Percentiles rank a stretch among this genome's conserved stretches.
phyloP scores from a whole-genome alignment of 2,329 filamentous ascomycete genomes.

The Hypoxylon sp. region DNA sequence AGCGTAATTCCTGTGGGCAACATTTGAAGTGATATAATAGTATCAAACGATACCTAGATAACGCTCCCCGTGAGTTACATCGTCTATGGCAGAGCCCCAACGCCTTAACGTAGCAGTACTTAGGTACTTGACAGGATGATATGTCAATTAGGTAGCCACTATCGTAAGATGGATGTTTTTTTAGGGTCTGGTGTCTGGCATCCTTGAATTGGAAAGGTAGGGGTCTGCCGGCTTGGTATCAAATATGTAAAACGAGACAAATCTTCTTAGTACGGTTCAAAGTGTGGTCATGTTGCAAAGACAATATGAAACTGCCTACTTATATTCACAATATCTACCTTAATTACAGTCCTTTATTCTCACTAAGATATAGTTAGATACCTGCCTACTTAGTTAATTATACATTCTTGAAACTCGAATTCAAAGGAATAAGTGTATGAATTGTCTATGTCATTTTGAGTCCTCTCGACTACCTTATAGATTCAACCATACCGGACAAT shows the following conservation, averaged over 20 bases:
- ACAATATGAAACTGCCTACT: background rate
- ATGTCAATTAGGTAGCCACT: conserved; percentile 22
- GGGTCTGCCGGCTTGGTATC: background rate
- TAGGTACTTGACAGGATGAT: conserved; percentile 18
- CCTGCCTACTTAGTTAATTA: too few species aligned
- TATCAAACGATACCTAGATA: background rate
- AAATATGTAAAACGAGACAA: conserved; percentile 2
- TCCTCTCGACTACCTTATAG: background rate
- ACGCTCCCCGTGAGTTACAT: conserved; percentile 20
- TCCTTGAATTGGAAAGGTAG: background rate
- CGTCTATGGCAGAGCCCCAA: conserved; percentile 24
- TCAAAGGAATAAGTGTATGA: background rate
- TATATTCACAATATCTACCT: background rate
- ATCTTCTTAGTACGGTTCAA: background rate
- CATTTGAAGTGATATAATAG: too few species aligned
- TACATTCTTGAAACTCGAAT: background rate
- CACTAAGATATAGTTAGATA: background rate
- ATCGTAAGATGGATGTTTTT: conserved; percentile 4
- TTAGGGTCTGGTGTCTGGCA: conserved; percentile 3
- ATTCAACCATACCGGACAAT: background rate
- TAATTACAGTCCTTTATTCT: background rate
- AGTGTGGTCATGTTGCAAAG: background rate
- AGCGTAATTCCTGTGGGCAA: conserved; percentile 1
- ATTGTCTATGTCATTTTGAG: background rate
- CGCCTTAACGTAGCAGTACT: background rate